Base-by-base conservation (phyloP, 1,284 basidiomycete genomes). In the Porogramme epimiltina region DNA sequence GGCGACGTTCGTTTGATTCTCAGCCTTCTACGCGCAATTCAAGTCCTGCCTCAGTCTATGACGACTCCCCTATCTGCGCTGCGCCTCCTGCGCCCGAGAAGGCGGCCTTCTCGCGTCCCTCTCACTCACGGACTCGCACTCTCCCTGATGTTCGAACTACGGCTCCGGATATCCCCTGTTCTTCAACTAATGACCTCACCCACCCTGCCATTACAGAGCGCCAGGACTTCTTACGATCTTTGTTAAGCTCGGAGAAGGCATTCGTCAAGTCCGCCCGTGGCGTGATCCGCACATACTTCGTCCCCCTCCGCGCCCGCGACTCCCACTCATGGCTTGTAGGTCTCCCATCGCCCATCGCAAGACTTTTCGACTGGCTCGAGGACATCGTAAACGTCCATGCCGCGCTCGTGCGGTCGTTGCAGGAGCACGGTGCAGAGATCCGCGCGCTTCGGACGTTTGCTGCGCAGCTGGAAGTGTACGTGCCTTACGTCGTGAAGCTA, bases 321-420 rank as follows among this genome's bases (percentile, higher is more conserved):
- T 82, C 78, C 38, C 77, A 76, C 54, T 63, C 74, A 2, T 95
- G 93, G 91, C 85, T 95, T 36, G 72, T 80, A 3, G 93, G 92
- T 16, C 78, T 95, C 18, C 91, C 92, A 0, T 57, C 72, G 0
- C 78, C 82, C 26, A 75, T 92, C 8, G 78, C 84, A 4, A 79
- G 83, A 16, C 74, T 94, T 24, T 85, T 95, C 56, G 91, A 93
- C 66, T 90, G 88, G 82, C 73, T 95, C 42, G 91, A 94, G 61
- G 89, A 91, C 58, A 91, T 96, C 54, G 74, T 87, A 13, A 84
- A 87, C 52, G 72, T 93, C 1, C 93, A 96, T 59, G 70, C 74
- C 2, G 79, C 85, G 52, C 73, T 95, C 22, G 74, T 77, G 4
- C 71, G 76, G 0, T 45, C 49, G 2, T 42, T 52, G 4, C 65